Evolutionary conservation across 2,329 filamentous ascomycete genomes (phyloP).

Genomic region (Macroventuria anomochaeta): DNA sequence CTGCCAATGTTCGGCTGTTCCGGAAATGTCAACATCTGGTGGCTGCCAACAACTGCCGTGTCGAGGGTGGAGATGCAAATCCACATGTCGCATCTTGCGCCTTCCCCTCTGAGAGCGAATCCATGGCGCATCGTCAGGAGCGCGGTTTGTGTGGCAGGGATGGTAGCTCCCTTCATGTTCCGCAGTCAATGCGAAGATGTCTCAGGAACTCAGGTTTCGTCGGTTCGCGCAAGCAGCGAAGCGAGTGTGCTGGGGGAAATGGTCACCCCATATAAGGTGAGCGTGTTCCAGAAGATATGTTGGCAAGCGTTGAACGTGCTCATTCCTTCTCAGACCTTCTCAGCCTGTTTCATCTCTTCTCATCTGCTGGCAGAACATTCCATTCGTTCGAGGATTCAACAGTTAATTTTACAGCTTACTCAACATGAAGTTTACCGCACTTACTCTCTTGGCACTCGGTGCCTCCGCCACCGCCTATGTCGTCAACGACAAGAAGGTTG

Average conservation of each 20-base stretch:
- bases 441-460: slow-evolving; percentile 43
- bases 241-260: slow-evolving; percentile 4
- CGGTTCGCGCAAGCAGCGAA: slow-evolving; percentile 10
- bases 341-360: slow-evolving; percentile 35
- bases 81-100: slow-evolving; percentile 18
- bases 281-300: slow-evolving; percentile 26
- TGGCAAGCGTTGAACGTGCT: slow-evolving; percentile 43
- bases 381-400: slow-evolving; percentile 24
- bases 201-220: slow-evolving; percentile 24
- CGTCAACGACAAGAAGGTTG: slow-evolving; percentile 32
- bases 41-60: slow-evolving; percentile 9
- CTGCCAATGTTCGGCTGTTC: slow-evolving; percentile 7
- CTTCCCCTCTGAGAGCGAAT: slow-evolving; percentile 19
- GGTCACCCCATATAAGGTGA: slow-evolving; percentile 37
- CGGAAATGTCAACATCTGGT: slow-evolving; percentile 6
- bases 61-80: slow-evolving; percentile 24
- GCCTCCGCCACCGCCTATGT: slow-evolving; percentile 43
- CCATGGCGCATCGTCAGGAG: slow-evolving; percentile 4
- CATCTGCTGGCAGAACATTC: slow-evolving; percentile 41
- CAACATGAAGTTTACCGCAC: slow-evolving; percentile 41
- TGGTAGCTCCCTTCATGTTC: slow-evolving; percentile 17
- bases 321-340: slow-evolving; percentile 43
- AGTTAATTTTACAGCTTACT: slow-evolving; percentile 22
- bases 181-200: slow-evolving; percentile 28
- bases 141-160: slow-evolving; percentile 14